phyloP scores from a whole-genome alignment of 257 asterid genomes.

The Nemophila menziesii region DNA sequence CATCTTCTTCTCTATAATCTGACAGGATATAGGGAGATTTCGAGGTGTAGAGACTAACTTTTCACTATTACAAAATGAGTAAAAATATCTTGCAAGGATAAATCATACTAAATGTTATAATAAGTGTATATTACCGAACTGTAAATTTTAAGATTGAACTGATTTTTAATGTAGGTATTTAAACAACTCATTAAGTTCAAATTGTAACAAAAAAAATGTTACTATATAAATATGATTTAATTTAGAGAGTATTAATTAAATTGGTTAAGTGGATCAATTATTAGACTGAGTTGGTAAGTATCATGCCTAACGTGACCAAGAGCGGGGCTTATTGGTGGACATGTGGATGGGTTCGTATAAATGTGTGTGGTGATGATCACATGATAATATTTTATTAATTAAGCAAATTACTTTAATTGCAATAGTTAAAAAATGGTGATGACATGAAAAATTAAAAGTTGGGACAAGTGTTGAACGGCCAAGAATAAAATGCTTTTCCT shows the following conservation, averaged over 20 bases:
- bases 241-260: conserved; percentile 7
- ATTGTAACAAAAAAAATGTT: too few relatives aligned
- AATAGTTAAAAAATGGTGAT: conserved; percentile 19
- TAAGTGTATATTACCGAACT: too few relatives aligned
- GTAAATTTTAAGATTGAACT: too few relatives aligned
- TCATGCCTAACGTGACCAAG: conserved; percentile 33
- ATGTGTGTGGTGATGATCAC: conserved; percentile 20
- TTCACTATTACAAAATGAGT: too few relatives aligned
- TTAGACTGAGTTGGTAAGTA: conserved; percentile 33
- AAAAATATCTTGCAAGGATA: too few relatives aligned
- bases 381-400: conserved; percentile 14
- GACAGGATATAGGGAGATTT: too few relatives aligned
- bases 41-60: too few relatives aligned
- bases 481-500: conserved; percentile 10
- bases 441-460: conserved; percentile 10
- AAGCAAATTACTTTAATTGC: conserved; percentile 7
- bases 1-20: too few relatives aligned
- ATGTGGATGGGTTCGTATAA: conserved; percentile 33
- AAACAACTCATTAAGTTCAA: too few relatives aligned
- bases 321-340: conserved; percentile 41
- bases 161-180: too few relatives aligned
- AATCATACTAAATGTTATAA: too few relatives aligned
- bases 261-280: conserved; percentile 20
- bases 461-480: conserved; percentile 34
- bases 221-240: too few relatives aligned